These are phyloP conservation scores for Diaporthe longicolla DNA, from an alignment of 2,329 filamentous ascomycete species.

Conservation along the genomic window DNA sequence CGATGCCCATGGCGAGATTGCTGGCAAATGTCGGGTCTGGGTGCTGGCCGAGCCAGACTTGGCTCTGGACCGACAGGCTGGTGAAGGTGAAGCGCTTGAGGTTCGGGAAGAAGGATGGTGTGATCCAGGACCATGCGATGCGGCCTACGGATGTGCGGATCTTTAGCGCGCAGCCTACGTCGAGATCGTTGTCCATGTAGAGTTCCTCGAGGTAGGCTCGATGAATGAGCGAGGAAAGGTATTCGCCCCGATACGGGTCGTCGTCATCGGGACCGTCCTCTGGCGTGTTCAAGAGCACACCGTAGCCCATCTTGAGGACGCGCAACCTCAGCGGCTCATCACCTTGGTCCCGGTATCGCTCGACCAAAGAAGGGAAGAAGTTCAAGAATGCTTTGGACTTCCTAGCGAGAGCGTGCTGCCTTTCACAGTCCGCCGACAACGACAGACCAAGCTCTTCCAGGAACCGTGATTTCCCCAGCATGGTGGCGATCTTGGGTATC, in stretches of 20 bases:
- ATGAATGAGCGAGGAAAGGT: constrained; percentile 26
- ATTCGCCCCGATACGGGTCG: background rate
- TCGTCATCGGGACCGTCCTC: background rate
- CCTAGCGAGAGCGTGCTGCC: constrained; percentile 13
- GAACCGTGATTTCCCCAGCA: constrained; percentile 26
- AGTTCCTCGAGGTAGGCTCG: constrained; percentile 27
- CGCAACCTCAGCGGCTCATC: constrained; percentile 27
- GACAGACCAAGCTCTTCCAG: constrained; percentile 35
- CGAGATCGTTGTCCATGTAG: constrained; percentile 36
- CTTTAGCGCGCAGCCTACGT: constrained; percentile 31
- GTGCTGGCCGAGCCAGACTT: constrained; percentile 22
- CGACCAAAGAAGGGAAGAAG: constrained; percentile 29
- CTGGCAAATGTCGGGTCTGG: constrained; percentile 32
- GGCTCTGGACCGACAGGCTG: constrained; percentile 32
- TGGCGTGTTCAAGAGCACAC: constrained; percentile 31
- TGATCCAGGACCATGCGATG: constrained; percentile 34
- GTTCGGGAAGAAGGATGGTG: constrained; percentile 27
- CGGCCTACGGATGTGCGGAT: constrained; percentile 19
- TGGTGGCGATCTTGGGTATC: constrained; percentile 31
- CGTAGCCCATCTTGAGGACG: constrained; percentile 39
- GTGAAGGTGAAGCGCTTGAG: constrained; percentile 38
- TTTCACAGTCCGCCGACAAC: constrained; percentile 36
- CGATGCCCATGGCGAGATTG: constrained; percentile 23
- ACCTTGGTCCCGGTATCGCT: constrained; percentile 24
- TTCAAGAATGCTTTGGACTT: constrained; percentile 16